A percentile compares a stretch with the other conserved stretches of the same genome.
phyloP scores from a whole-genome alignment of 2,329 filamentous ascomycete genomes.

The Trichoderma semiorbis region DNA sequence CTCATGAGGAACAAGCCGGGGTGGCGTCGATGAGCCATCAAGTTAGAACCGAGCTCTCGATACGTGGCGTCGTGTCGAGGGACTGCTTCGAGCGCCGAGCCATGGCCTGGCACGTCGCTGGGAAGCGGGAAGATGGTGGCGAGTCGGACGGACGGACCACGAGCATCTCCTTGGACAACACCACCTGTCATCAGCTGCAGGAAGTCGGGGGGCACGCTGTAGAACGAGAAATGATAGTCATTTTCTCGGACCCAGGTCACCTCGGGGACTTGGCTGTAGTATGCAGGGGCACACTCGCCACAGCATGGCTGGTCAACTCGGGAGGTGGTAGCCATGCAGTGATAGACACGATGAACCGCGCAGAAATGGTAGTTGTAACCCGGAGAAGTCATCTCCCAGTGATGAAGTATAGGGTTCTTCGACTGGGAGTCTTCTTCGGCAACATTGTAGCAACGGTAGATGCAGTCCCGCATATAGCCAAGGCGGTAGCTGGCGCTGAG shows the following conservation, averaged over 20 bases:
- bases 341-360: conserved; percentile 28
- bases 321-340: conserved; percentile 25
- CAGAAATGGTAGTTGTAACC: conserved; percentile 33
- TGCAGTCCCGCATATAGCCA: not conserved
- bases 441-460: not conserved
- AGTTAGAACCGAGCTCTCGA: conserved; percentile 17
- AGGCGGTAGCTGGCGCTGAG: not conserved
- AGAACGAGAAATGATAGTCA: conserved; percentile 20
- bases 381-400: conserved; percentile 19
- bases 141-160: not conserved
- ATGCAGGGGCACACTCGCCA: conserved; percentile 34
- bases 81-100: conserved; percentile 19
- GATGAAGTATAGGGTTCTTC: conserved; percentile 19
- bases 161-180: not conserved
- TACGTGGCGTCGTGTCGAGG: conserved; percentile 27
- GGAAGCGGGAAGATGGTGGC: not conserved
- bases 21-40: conserved; percentile 26
- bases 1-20: conserved; percentile 25
- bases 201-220: not conserved
- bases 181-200: not conserved
- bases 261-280: conserved; percentile 21
- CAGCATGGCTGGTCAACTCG: conserved; percentile 29
- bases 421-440: not conserved
- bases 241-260: conserved; percentile 23
- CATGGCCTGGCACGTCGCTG: not conserved